Evolutionary conservation across 495 filamentous ascomycete genomes (phyloP), one percentile per base, ranked within the genome.

Genomic region (Aspergillus nanangensis): DNA sequence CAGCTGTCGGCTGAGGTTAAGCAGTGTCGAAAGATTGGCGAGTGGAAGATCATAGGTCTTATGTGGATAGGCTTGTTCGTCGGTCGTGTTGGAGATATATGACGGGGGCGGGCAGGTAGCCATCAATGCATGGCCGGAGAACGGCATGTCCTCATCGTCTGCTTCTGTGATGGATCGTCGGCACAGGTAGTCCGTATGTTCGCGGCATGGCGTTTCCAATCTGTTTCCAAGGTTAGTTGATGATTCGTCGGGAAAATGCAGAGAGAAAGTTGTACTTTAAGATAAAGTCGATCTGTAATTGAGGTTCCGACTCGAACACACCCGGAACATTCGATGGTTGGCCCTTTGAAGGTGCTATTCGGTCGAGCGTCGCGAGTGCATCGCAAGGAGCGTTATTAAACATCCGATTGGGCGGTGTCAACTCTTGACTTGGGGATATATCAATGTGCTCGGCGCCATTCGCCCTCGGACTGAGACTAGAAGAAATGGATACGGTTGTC

Each of bases 231-330:
- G 19, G 15, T 20, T 18, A 34, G 15, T 22, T 44, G n/a, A n/a
- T 19, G 19, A 15, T 34, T 13, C 18, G 5, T 4, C 10, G 18
- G 37, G 8, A 22, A n/a, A n/a, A n/a, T 13, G 17, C 25, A 41
- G 44, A 32, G 36, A 17, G 36, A 37, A 51, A 44, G 59, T 80
- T 88, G 72, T 88, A 96, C 90, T 86, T 88, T 69, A 96, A 78
- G 41, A 97, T 90, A 74, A 97, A 96, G 62, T 97, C 91, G 62
- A 97, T 86, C 53, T 90, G 91, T 38, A 91, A 76, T 57, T 95
- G 88, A 55, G 68, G 70, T 18, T 75, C 65, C 9, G 86, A 83
- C 66, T 93, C 94, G 55, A 95, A 90, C 50, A 89, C 66, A 4
- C 69, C 71, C 22, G 66, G 48, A 17, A 66, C 53, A 51, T 73